phyloP scores from a whole-genome alignment of 345 rosid genomes.

The Pistacia integerrima region DNA sequence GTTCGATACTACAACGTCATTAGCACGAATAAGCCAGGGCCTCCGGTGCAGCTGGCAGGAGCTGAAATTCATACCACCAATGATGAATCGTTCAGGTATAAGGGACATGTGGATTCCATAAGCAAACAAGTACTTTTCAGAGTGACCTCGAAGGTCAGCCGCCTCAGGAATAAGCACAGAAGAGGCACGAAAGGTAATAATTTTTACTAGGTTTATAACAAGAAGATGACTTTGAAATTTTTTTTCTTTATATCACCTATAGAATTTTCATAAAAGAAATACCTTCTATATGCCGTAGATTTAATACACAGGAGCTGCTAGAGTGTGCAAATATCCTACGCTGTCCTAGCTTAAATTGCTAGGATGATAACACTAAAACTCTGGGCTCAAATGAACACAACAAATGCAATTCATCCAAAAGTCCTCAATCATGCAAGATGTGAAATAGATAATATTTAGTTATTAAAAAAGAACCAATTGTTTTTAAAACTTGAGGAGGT shows the following conservation, averaged over 20 bases:
- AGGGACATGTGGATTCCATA: constrained; percentile 91
- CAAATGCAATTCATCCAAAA: background rate
- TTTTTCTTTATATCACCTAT: background rate
- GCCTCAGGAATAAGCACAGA: constrained; percentile 78
- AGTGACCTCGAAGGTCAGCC: constrained; percentile 32
- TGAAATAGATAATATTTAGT: too few species aligned
- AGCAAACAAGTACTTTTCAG: constrained; percentile 47
- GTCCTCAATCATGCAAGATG: background rate
- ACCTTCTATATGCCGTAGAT: background rate
- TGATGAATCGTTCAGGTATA: constrained; percentile 63
- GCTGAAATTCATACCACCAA: constrained; percentile 52
- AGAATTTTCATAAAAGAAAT: background rate
- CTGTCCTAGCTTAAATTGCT: background rate
- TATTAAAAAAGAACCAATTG: too few species aligned
- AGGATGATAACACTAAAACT: background rate
- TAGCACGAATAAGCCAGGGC: constrained; percentile 65
- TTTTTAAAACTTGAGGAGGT: background rate
- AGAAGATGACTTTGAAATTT: background rate
- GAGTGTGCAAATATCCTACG: background rate
- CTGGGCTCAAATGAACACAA: background rate
- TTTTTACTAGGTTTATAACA: background rate
- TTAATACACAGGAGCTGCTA: background rate
- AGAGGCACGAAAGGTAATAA: constrained; percentile 58
- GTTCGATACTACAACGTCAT: constrained; percentile 43
- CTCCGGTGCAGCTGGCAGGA: constrained; percentile 74